Base-by-base conservation (phyloP, 768 basidiomycete genomes). In the Hortiboletus flavorubellus region DNA sequence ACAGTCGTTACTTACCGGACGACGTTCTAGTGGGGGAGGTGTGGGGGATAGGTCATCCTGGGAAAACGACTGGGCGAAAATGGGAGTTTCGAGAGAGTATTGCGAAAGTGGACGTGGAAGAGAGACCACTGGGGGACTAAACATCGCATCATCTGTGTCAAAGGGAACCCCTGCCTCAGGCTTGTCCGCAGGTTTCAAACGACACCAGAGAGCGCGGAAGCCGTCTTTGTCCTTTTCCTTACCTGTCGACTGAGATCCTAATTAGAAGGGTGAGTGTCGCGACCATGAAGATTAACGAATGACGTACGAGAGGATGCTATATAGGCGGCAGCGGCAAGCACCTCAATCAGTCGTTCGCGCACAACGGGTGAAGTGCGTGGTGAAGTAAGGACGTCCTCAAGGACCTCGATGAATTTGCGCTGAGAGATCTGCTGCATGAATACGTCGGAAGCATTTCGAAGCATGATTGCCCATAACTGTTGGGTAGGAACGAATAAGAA, bases 401-500 rank as follows among this genome's bases (percentile, higher is more conserved):
- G 73, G 1, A 82, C 84, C 49, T 91, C 87, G 18, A 89, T 71
- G 64, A 93, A 93, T 67, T 93, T 93, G 63, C 84, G 83, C 33
- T 85, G 77, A 14, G 82, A 79, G 38, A 83, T 86, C 61, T 90
- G 85, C 12, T 78, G 69, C 35, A 91, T 80, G 64, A 94, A 93
- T 14, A 81, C 65, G 10, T 86, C 83, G 1, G 85, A 81, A 4
- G 86, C 85, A 65, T 95, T 94, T 30, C 85, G 84, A 37, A 95
- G 79, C 86, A 95, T 89, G 61, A 95, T 86, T 3, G 92, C 87
- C 93, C 93, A 95, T 8, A 97, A 67, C 89, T 91, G 58, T 21
- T 7, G 30, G 31, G 35, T 34, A 18, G 21, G 49, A 8, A 18
- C 11, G 34, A 46, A 46, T 63, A 8, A 55, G 56, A 46, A 15